Base-by-base conservation (phyloP, 2,329 filamentous ascomycete genomes). In the Trichoderma brevicompactum region DNA sequence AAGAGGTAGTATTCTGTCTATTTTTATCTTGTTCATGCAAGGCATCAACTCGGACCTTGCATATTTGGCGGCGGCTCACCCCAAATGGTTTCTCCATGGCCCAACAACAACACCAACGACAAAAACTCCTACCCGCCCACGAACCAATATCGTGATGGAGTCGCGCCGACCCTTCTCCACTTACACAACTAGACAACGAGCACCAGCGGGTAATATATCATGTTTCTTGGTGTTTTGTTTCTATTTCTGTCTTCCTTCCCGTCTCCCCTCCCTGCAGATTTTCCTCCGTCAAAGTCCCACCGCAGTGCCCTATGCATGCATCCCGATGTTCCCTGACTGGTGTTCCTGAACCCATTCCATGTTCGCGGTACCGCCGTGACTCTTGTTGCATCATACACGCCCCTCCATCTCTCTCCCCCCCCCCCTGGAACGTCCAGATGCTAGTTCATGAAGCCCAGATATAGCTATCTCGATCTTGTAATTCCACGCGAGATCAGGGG, bases 401-500 rank as follows among this genome's bases (percentile, higher is more conserved):
- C 58, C 58, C 58, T 52, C 55, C 53, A 41, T 32, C 36, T 43
- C 54, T 32, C 28, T 17, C 34, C n/a, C 17, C 17, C 28, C 46
- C 55, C 63, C 9, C n/a, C n/a, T n/a, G n/a, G 49, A 12, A 19
- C 40, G n/a, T 41, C 40, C 64, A 54, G 58, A 63, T 61, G 50
- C 40, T 66, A 60, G 64, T 55, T 63, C 17, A 8, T 44, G 34
- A 65, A 46, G 13, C 23, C 38, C 58, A 66, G 59, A 66, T 66
- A 36, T 23, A 43, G 41, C 48, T 34, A 49, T 64, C 48, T 66
- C 49, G 64, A 66, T 66, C 64, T 63, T 38, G 34, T 34, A 19
- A 66, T 55, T 48, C 64, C 53, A 66, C 53, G 59, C 44, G 60
- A 55, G 44, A 58, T 32, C 61, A 38, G 65, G 53, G 65, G 43